Evolutionary conservation across 1,139 yeast species (phyloP).

Genomic region (Sugiyamaella castrensis): DNA sequence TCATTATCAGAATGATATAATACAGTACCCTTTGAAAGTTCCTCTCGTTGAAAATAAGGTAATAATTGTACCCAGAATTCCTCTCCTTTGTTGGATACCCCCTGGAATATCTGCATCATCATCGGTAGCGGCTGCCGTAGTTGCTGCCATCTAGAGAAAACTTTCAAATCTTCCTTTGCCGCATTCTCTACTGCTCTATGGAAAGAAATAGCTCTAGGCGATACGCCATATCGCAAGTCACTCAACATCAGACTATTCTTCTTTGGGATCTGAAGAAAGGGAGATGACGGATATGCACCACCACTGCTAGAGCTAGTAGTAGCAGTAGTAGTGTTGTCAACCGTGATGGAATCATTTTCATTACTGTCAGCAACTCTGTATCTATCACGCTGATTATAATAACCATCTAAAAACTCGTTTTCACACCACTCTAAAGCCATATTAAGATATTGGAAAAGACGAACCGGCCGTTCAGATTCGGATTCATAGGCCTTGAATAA

Average conservation of each 20-base stretch:
- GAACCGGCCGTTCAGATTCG: conserved; percentile 40
- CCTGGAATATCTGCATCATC: conserved; percentile 66
- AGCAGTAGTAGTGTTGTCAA: background rate
- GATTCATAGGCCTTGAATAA: conserved; percentile 37
- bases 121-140: conserved; percentile 63
- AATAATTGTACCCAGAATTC: conserved; percentile 62
- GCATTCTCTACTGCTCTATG: conserved; percentile 60
- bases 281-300: background rate
- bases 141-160: conserved; percentile 32
- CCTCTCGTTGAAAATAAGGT: conserved; percentile 51
- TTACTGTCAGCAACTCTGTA: conserved; percentile 23
- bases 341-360: background rate
- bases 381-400: conserved; percentile 43
- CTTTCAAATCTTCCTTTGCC: conserved; percentile 40
- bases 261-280: conserved; percentile 20
- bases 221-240: conserved; percentile 37
- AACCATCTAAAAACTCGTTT: conserved; percentile 75
- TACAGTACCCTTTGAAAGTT: conserved; percentile 47
- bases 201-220: conserved; percentile 64
- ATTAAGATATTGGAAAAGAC: conserved; percentile 71
- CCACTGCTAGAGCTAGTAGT: background rate
- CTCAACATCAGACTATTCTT: conserved; percentile 1
- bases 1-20: conserved; percentile 34
- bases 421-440: conserved; percentile 97
- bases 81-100: conserved; percentile 58